Conservation (phyloP, 768 basidiomycete genomes). For the Boletus tylopilopsis region DNA sequence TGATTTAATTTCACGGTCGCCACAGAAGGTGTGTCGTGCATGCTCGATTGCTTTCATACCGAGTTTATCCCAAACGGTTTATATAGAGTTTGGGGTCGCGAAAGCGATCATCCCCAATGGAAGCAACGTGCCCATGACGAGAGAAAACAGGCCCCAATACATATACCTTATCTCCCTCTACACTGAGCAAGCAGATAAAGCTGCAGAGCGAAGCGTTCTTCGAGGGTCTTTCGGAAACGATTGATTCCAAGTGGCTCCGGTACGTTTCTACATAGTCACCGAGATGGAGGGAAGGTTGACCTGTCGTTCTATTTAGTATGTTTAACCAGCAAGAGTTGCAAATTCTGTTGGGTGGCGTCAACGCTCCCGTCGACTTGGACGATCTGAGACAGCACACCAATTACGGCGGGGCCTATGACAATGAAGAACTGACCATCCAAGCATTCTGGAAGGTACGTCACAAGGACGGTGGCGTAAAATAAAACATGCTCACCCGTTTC, state of each 20-base stretch:
- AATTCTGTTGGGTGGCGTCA: slow-evolving; percentile 85
- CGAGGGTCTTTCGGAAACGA: slow-evolving; percentile 86
- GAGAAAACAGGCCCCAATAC: slow-evolving; percentile 85
- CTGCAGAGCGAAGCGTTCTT: slow-evolving; percentile 84
- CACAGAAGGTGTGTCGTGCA: too few species aligned
- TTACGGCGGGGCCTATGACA: slow-evolving; percentile 82
- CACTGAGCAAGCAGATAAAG: slow-evolving; percentile 86
- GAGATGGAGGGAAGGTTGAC: slow-evolving; percentile 4
- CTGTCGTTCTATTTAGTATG: slow-evolving; percentile 54
- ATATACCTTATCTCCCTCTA: slow-evolving; percentile 89
- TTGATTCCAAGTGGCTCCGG: slow-evolving; percentile 87
- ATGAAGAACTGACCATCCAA: too few species aligned
- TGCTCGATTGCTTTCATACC: neutral
- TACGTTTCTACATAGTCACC: slow-evolving; percentile 23
- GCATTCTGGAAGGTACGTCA: slow-evolving; percentile 55
- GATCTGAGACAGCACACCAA: too few species aligned
- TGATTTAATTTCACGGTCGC: slow-evolving; percentile 89
- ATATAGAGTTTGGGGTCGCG: slow-evolving; percentile 76
- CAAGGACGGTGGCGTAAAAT: neutral
- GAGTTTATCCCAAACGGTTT: neutral
- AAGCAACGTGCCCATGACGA: slow-evolving; percentile 78
- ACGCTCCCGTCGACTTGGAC: too few species aligned
- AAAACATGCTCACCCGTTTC: too few species aligned
- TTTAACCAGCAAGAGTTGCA: slow-evolving; percentile 97
- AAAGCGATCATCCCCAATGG: slow-evolving; percentile 75